Conservation (phyloP, 345 rosid genomes). For the Moricandia moricandioides region DNA sequence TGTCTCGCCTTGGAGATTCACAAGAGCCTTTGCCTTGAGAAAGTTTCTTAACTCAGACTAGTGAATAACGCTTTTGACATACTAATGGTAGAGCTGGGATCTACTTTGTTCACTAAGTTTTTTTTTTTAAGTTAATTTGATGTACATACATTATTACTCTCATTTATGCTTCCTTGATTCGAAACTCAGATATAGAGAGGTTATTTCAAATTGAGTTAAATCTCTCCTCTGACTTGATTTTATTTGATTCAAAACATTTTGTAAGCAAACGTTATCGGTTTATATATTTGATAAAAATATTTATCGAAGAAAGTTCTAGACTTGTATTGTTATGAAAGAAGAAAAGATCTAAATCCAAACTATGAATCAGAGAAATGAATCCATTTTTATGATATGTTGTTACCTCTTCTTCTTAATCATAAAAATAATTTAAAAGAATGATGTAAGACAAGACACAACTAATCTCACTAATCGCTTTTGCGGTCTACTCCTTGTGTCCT, state of each 20-base stretch:
- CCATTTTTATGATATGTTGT: no score
- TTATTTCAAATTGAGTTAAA: conserved; percentile 10
- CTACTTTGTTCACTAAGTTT: conserved; percentile 7
- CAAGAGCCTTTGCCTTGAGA: conserved; percentile 67
- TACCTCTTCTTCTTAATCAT: no score
- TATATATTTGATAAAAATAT: background rate
- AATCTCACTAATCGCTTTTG: background rate
- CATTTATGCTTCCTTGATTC: conserved; percentile 23
- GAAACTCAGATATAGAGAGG: conserved; percentile 30
- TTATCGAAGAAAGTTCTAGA: background rate
- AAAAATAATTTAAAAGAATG: no score
- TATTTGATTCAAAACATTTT: conserved; percentile 11
- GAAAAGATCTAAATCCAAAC: background rate
- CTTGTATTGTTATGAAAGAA: background rate
- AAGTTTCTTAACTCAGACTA: conserved; percentile 1
- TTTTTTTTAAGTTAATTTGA: background rate
- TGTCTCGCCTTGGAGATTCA: conserved; percentile 60
- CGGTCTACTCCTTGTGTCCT: background rate
- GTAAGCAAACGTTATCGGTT: background rate
- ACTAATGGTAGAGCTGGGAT: conserved; percentile 22
- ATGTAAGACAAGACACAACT: conserved; percentile 10
- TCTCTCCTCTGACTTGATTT: conserved; percentile 27
- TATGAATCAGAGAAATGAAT: background rate
- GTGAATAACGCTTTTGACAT: conserved; percentile 23
- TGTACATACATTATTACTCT: conserved; percentile 29